These are phyloP conservation scores for Colletotrichum lini DNA, from an alignment of 2,329 filamentous ascomycete genomes.

Conservation along the genomic window DNA sequence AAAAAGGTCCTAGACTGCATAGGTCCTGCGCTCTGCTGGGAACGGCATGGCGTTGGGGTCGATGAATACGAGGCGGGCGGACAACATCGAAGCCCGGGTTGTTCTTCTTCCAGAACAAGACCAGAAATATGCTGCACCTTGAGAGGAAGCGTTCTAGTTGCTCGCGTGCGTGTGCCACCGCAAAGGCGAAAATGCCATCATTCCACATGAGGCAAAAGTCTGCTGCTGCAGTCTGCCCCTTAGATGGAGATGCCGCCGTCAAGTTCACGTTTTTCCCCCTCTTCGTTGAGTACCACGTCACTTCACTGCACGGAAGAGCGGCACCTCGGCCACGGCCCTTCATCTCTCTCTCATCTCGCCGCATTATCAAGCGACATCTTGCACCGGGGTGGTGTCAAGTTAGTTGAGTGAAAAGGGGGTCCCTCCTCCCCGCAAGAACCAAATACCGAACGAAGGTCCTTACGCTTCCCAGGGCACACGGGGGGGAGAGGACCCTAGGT, in stretches of 20 bases:
- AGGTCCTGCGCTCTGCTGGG: background rate
- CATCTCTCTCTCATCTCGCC: background rate
- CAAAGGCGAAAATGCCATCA: constrained; percentile 6
- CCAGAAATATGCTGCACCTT: constrained; percentile 11
- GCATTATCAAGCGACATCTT: constrained; percentile 9
- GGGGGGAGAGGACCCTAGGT: background rate
- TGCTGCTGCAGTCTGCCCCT: background rate
- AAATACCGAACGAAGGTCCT: constrained; percentile 3
- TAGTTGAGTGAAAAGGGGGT: constrained; percentile 3
- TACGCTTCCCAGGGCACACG: background rate
- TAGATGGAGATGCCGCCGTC: background rate
- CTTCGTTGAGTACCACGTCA: background rate
- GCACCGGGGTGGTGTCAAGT: constrained; percentile 16
- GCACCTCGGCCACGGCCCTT: background rate
- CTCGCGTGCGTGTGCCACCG: background rate
- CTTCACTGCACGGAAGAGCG: background rate
- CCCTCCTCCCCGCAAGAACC: background rate
- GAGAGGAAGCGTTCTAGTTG: background rate
- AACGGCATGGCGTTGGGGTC: constrained; percentile 8
- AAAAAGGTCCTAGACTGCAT: background rate
- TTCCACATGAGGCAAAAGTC: background rate
- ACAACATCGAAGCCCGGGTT: background rate
- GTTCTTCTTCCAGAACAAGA: background rate
- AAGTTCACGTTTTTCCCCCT: background rate
- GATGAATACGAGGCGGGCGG: constrained; percentile 32